Evolutionary conservation across 2,329 filamentous ascomycete species (phyloP).

Genomic region (Sporothrix protearum): DNA sequence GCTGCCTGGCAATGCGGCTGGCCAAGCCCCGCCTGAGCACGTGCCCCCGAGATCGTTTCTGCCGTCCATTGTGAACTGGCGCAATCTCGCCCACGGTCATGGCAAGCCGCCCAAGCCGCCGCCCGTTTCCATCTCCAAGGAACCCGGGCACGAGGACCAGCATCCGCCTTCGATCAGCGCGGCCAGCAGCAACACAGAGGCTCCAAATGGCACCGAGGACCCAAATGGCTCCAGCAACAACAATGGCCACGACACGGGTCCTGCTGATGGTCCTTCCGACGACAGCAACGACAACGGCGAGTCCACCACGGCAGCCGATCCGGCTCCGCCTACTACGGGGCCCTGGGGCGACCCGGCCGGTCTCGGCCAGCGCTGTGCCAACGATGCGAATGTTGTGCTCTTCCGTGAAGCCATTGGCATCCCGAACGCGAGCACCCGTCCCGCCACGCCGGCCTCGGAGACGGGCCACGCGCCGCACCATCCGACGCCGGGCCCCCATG

Average conservation of each 20-base stretch:
- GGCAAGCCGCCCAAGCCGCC: neutral
- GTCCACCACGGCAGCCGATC: neutral
- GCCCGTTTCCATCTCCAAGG: neutral
- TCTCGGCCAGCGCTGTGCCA: conserved; percentile 35
- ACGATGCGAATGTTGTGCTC: conserved; percentile 42
- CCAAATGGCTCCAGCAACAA: neutral
- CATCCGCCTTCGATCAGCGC: neutral
- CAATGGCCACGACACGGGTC: neutral
- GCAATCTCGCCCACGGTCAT: neutral
- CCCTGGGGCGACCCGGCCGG: conserved; percentile 40
- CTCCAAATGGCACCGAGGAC: neutral
- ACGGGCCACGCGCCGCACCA: conserved; percentile 6
- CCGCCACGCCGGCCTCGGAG: conserved; percentile 27
- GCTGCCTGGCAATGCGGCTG: neutral
- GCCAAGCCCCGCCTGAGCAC: neutral
- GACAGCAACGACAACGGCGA: neutral
- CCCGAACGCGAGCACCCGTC: conserved; percentile 31
- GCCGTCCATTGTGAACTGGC: neutral
- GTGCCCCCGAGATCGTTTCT: neutral
- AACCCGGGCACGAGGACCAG: neutral
- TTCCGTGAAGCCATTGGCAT: conserved; percentile 46
- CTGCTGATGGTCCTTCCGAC: neutral
- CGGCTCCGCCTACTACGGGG: neutral
- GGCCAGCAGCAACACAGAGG: neutral
- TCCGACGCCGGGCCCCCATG: neutral